A percentile compares a stretch with the other conserved stretches of the same genome.
phyloP scores from a whole-genome alignment of 106 monocot genomes.

The Dioscorea zingiberensis region DNA sequence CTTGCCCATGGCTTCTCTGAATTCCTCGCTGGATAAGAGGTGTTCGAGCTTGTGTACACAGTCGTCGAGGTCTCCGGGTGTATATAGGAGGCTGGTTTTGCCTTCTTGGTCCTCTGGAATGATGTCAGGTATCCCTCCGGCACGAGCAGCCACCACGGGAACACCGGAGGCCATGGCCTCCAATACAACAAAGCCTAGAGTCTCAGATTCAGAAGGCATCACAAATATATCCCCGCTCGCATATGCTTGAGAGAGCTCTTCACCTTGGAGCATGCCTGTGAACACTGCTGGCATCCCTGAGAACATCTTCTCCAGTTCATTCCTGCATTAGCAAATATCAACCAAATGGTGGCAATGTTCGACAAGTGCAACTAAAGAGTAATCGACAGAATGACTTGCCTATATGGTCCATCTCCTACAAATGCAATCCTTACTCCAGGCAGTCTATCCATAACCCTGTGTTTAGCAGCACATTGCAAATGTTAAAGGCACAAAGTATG shows the following conservation, averaged over 20 bases:
- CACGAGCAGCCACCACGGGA: constrained; percentile 85
- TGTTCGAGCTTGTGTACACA: constrained; percentile 60
- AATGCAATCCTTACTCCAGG: constrained; percentile 88
- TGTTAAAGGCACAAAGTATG: neutral
- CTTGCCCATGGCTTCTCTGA: constrained; percentile 57
- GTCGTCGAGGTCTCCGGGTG: constrained; percentile 83
- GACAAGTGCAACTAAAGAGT: no score
- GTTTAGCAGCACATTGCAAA: constrained; percentile 9
- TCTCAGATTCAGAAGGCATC: constrained; percentile 97
- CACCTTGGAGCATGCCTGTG: constrained; percentile 90
- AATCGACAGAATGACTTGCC: constrained; percentile 20
- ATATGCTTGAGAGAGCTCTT: constrained; percentile 90
- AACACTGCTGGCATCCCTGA: constrained; percentile 79
- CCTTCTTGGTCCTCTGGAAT: constrained; percentile 86
- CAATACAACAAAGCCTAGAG: constrained; percentile 81
- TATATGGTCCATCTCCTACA: constrained; percentile 95
- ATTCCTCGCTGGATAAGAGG: constrained; percentile 30
- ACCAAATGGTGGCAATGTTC: no score
- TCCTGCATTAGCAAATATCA: constrained; percentile 27
- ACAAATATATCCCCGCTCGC: constrained; percentile 89
- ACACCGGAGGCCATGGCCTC: constrained; percentile 96
- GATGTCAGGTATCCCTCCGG: constrained; percentile 87
- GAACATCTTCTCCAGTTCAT: constrained; percentile 83
- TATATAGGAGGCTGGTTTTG: constrained; percentile 66
- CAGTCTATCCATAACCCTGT: constrained; percentile 94